A percentile compares a stretch with the other conserved stretches of the same genome.
These are phyloP conservation scores for Hepatocystis sp. DNA, from an alignment of 169 alveolate genomes.

Conservation along the genomic window DNA sequence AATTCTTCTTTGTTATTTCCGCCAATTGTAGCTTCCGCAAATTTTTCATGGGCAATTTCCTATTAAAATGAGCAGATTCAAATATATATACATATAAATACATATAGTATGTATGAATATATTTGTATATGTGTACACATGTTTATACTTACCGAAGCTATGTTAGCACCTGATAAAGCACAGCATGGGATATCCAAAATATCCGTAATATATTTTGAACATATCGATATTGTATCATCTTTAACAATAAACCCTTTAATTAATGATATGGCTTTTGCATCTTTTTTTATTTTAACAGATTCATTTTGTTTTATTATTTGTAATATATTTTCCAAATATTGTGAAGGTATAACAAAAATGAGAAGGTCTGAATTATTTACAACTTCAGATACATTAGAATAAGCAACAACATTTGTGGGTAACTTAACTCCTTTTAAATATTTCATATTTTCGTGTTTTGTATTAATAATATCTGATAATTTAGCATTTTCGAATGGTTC, in stretches of 20 bases:
- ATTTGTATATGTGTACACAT: not conserved
- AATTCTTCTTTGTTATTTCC: constrained; percentile 88
- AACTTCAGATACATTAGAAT: constrained; percentile 88
- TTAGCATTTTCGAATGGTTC: constrained; percentile 88
- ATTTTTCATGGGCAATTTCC: constrained; percentile 93
- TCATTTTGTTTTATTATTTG: constrained; percentile 16
- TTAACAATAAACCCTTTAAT: constrained; percentile 88
- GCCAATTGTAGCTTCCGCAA: constrained; percentile 96
- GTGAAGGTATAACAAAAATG: constrained; percentile 92
- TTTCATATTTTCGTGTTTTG: constrained; percentile 90
- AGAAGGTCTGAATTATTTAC: constrained; percentile 88
- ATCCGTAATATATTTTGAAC: constrained; percentile 81
- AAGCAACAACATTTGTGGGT: constrained; percentile 90
- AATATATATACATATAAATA: not conserved
- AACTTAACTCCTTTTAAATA: constrained; percentile 90
- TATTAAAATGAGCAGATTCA: too few species aligned
- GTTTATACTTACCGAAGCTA: constrained; percentile 84
- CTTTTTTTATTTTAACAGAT: constrained; percentile 58
- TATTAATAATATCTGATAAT: constrained; percentile 90
- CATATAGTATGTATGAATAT: not conserved
- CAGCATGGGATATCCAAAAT: constrained; percentile 86
- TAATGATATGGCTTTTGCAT: constrained; percentile 86
- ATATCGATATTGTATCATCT: constrained; percentile 80
- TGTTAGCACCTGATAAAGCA: constrained; percentile 92
- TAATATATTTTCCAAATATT: constrained; percentile 82